These are phyloP conservation scores for Arxiozyma heterogenica DNA, from an alignment of 1,139 yeast species.

Conservation along the genomic window DNA sequence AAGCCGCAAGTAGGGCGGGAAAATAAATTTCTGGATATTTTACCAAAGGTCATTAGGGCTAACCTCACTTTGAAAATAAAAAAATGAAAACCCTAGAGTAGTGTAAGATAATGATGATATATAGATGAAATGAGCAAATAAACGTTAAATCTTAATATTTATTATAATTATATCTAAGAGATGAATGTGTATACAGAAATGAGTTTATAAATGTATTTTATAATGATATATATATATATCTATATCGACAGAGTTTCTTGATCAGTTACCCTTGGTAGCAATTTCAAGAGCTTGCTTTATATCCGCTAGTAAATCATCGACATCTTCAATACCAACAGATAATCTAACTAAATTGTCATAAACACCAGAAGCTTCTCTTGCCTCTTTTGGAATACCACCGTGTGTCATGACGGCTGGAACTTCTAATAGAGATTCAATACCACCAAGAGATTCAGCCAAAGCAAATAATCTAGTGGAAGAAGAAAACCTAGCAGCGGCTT, in stretches of 20 bases:
- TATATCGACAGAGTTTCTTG: not conserved
- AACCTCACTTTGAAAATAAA: too few relatives aligned
- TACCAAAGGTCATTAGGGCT: too few relatives aligned
- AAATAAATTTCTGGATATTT: too few relatives aligned
- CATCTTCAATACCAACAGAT: constrained; percentile 82
- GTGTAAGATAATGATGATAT: too few relatives aligned
- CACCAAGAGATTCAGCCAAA: constrained; percentile 85
- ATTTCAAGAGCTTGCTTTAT: constrained; percentile 53
- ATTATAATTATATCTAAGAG: not conserved
- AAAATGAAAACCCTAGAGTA: too few relatives aligned
- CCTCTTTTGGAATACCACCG: constrained; percentile 78
- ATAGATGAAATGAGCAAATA: not conserved
- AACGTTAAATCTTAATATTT: not conserved
- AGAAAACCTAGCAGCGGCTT: constrained; percentile 66
- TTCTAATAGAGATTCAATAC: constrained; percentile 78
- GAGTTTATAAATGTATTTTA: not conserved
- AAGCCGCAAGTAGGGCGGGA: too few relatives aligned
- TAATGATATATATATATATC: not conserved
- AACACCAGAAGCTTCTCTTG: constrained; percentile 75
- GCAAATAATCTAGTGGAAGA: constrained; percentile 70
- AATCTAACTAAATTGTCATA: constrained; percentile 74
- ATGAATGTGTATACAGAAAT: not conserved
- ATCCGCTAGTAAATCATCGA: constrained; percentile 68
- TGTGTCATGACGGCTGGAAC: constrained; percentile 93
- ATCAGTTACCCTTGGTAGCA: constrained; percentile 20